Conservation (phyloP, 2,329 filamentous ascomycete genomes). For the Hypoxylon sp. region DNA sequence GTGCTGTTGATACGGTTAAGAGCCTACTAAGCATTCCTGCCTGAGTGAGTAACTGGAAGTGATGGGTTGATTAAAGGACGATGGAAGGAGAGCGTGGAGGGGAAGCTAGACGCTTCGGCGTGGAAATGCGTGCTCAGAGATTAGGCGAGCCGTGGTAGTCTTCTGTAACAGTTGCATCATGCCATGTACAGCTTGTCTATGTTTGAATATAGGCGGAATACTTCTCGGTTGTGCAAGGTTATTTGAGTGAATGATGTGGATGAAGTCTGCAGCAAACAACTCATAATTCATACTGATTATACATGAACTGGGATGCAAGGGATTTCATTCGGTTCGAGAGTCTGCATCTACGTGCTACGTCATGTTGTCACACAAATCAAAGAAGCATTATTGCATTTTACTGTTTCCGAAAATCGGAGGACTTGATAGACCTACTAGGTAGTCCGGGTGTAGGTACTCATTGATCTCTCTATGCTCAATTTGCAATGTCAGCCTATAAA, state of each 20-base stretch:
- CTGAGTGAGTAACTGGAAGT: conserved; percentile 27
- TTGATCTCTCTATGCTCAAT: conserved; percentile 7
- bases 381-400: background rate
- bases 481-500: conserved; percentile 2
- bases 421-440: background rate
- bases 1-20: conserved; percentile 73
- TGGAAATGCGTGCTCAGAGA: background rate
- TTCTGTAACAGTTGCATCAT: background rate
- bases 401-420: background rate
- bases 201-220: background rate
- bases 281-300: too few relatives aligned
- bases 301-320: background rate
- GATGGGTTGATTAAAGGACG: too few relatives aligned
- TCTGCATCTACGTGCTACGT: background rate
- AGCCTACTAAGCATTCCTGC: conserved; percentile 68
- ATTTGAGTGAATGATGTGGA: background rate
- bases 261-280: background rate
- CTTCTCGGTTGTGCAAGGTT: background rate
- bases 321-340: background rate
- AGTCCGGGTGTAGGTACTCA: too few relatives aligned
- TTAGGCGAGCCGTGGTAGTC: background rate
- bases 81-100: background rate
- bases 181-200: background rate
- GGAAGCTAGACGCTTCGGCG: background rate
- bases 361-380: background rate